Evolutionary conservation across 345 rosid genomes (phyloP).

Genomic region (Melastoma malabathricum): DNA sequence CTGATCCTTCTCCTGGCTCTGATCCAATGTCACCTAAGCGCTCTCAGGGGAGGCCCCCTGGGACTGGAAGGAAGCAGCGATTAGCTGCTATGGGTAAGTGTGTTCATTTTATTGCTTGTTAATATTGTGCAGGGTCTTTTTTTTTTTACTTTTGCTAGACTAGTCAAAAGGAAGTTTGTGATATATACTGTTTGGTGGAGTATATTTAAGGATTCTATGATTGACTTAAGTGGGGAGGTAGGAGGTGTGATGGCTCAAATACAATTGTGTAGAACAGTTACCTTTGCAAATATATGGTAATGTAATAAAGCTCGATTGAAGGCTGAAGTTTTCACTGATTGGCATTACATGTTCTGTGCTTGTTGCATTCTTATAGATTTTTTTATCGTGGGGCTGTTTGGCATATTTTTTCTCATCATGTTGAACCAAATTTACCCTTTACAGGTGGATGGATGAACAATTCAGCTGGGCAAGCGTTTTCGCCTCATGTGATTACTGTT

Average conservation of each 20-base stretch:
- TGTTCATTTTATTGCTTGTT: conserved; percentile 3
- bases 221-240: too few relatives aligned
- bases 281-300: too few relatives aligned
- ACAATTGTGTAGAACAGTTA: too few relatives aligned
- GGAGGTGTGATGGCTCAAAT: too few relatives aligned
- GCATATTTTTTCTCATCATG: background rate
- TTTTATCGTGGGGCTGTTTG: background rate
- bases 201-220: too few relatives aligned
- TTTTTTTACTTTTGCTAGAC: background rate
- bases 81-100: conserved; percentile 70
- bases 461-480: conserved; percentile 91
- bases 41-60: conserved; percentile 89
- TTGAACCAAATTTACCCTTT: conserved; percentile 4
- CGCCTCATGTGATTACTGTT: conserved; percentile 78
- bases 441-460: conserved; percentile 99
- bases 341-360: too few relatives aligned
- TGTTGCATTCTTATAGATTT: too few relatives aligned
- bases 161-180: background rate
- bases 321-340: too few relatives aligned
- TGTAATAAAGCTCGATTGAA: too few relatives aligned
- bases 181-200: background rate
- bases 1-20: conserved; percentile 42
- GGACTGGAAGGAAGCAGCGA: conserved; percentile 92
- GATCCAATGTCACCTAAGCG: conserved; percentile 46
- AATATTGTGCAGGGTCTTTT: background rate